These are phyloP conservation scores for Phoma sp. DNA, from an alignment of 2,329 filamentous ascomycete genomes.

Conservation along the genomic window DNA sequence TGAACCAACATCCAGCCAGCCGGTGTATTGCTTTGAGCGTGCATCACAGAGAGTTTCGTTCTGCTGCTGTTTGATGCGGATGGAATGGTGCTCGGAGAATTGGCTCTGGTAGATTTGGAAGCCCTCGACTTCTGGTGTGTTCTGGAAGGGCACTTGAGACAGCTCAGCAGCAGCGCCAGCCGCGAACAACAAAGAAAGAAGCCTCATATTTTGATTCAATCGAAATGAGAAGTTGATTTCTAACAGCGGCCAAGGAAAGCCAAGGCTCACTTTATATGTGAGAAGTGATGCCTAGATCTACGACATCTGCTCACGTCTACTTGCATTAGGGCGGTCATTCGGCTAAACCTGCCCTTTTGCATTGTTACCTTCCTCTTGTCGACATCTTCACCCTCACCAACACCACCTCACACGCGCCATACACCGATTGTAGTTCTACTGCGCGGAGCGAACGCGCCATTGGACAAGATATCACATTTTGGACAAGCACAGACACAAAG, in stretches of 20 bases:
- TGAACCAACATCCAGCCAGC: slow-evolving; percentile 46
- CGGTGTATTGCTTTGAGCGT: slow-evolving; percentile 44
- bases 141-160: slow-evolving; percentile 41
- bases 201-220: not conserved
- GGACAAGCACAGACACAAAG: not conserved
- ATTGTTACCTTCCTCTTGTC: not conserved
- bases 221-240: not conserved
- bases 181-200: slow-evolving; percentile 1
- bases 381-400: slow-evolving; percentile 12
- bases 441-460: slow-evolving; percentile 8
- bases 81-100: slow-evolving; percentile 41
- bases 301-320: slow-evolving; percentile 5
- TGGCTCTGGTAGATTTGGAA: slow-evolving; percentile 43
- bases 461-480: not conserved
- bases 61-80: slow-evolving; percentile 45
- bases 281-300: slow-evolving; percentile 1
- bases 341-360: not conserved
- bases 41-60: slow-evolving; percentile 43
- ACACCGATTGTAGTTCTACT: not conserved
- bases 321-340: not conserved
- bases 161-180: slow-evolving; percentile 16
- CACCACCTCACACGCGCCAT: slow-evolving; percentile 3
- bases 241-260: not conserved
- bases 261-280: not conserved
- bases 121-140: slow-evolving; percentile 34